Percentiles rank a stretch among this genome's conserved stretches.
phyloP scores from a whole-genome alignment of 2,329 filamentous ascomycete species.

The Pezicula radicicola region DNA sequence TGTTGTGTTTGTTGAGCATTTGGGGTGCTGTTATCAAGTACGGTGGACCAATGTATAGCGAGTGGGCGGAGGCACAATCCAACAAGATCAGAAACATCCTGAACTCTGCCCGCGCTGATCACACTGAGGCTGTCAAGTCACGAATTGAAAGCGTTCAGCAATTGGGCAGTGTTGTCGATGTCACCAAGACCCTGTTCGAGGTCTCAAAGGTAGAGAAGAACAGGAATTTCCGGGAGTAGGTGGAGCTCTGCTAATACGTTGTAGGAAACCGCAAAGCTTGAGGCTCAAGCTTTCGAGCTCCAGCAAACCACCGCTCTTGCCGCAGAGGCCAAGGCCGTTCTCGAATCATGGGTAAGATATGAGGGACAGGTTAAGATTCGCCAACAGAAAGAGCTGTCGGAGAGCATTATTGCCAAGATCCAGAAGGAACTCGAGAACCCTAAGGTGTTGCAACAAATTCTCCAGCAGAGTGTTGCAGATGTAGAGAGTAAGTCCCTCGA shows the following conservation, averaged over 20 bases:
- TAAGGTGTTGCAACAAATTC: constrained; percentile 94
- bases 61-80: constrained; percentile 88
- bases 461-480: constrained; percentile 93
- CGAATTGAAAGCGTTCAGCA: constrained; percentile 94
- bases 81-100: constrained; percentile 93
- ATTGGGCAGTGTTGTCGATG: constrained; percentile 88
- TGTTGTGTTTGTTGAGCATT: constrained; percentile 87
- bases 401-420: constrained; percentile 93
- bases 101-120: constrained; percentile 89
- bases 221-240: background rate
- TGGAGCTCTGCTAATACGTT: background rate
- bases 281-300: constrained; percentile 94
- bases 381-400: constrained; percentile 94
- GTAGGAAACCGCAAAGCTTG: constrained; percentile 86
- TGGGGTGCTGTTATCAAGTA: constrained; percentile 93
- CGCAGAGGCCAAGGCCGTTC: constrained; percentile 87
- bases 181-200: constrained; percentile 95
- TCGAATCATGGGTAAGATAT: constrained; percentile 98
- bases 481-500: constrained; percentile 76
- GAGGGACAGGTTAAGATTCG: constrained; percentile 98
- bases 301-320: constrained; percentile 94
- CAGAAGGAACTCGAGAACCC: constrained; percentile 98
- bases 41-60: constrained; percentile 84
- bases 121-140: constrained; percentile 91
- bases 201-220: constrained; percentile 80